Base-by-base conservation (phyloP, 257 asterid genomes). In the Lycium ferocissimum region DNA sequence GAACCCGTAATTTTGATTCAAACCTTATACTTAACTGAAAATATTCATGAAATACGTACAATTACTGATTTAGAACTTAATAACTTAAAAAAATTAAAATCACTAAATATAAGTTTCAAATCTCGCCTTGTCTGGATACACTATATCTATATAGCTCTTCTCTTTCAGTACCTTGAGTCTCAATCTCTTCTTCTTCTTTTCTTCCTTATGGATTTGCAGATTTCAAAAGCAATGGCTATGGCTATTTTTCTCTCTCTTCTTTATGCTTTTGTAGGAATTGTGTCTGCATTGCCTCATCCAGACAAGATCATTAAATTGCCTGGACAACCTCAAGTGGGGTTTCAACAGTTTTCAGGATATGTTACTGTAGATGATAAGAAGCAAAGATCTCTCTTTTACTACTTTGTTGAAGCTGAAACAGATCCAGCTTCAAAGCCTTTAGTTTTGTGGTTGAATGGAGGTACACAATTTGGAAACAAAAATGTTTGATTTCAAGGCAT, bases 381-480 rank as follows among this genome's bases (percentile, higher is more conserved):
- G 58, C 88, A 89, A 84, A 92, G 80, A 70, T 83, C 92, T 49
- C 88, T 93, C 17, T 93, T 92, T 92, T 93, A 93, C 90, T 93
- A 93, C 45, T 93, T 93, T 87, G 92, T 86, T 83, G 94, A 93
- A 86, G 94, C 97, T 35, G 92, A 93, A 89, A 66, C 65, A 17
- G 91, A 89, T 75, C 89, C 94, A 14, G 63, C 86, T 83, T 87
- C 91, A 7, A 92, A 91, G 67, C 97, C 97, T 83, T 76, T 93
- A 86, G 97, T 93, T 70, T 79, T 93, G 40, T 93, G 95, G 97
- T 85, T 93, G 76, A 93, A 92, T 90, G 97, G 97, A 88, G 97
- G 97, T 93, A 89, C 38, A 81, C 11, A 63, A 84, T 62, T 49
- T 69, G 7, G 1, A 37, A 79, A 57, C 0, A 33, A 47, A 7